A percentile compares a stretch with the other conserved stretches of the same genome.
Evolutionary conservation across 2,329 filamentous ascomycete species (phyloP).

Genomic region (Dothidotthia symphoricarpi): DNA sequence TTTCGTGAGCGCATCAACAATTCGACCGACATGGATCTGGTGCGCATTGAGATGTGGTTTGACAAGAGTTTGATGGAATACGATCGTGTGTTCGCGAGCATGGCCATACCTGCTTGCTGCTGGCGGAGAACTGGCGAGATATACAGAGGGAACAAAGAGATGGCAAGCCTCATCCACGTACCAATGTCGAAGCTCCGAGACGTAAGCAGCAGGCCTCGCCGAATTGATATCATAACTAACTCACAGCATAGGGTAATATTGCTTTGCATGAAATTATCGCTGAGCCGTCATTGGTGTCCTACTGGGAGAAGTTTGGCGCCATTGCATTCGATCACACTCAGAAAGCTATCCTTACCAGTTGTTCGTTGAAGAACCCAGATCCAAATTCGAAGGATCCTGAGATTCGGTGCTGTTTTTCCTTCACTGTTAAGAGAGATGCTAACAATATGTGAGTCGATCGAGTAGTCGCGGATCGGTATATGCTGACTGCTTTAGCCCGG

Average conservation of each 20-base stretch:
- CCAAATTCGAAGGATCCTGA: constrained; percentile 64
- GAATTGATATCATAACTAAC: constrained; percentile 9
- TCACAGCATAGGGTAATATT: constrained; percentile 73
- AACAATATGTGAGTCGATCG: constrained; percentile 79
- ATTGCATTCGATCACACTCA: constrained; percentile 94
- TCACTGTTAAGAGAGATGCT: constrained; percentile 90
- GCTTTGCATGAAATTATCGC: constrained; percentile 94
- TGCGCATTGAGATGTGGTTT: constrained; percentile 99
- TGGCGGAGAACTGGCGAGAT: constrained; percentile 97
- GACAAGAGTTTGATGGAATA: constrained; percentile 96
- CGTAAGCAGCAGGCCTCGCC: constrained; percentile 55
- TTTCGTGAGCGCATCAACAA: constrained; percentile 93
- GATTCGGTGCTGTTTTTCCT: constrained; percentile 94
- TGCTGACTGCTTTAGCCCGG: constrained; percentile 59
- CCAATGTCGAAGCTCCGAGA: constrained; percentile 88
- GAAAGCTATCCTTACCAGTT: constrained; percentile 93
- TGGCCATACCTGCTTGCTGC: constrained; percentile 97
- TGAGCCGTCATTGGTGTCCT: constrained; percentile 90
- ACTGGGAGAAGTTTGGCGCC: constrained; percentile 98
- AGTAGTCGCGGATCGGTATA: too few species aligned
- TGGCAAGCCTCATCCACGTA: constrained; percentile 93
- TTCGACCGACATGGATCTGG: constrained; percentile 88
- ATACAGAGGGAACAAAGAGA: constrained; percentile 95
- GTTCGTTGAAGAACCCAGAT: constrained; percentile 74
- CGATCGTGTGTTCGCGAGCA: constrained; percentile 95